Evolutionary conservation across 768 basidiomycete genomes (phyloP), one percentile per base, ranked within the genome.

Genomic region (Serendipita indica): DNA sequence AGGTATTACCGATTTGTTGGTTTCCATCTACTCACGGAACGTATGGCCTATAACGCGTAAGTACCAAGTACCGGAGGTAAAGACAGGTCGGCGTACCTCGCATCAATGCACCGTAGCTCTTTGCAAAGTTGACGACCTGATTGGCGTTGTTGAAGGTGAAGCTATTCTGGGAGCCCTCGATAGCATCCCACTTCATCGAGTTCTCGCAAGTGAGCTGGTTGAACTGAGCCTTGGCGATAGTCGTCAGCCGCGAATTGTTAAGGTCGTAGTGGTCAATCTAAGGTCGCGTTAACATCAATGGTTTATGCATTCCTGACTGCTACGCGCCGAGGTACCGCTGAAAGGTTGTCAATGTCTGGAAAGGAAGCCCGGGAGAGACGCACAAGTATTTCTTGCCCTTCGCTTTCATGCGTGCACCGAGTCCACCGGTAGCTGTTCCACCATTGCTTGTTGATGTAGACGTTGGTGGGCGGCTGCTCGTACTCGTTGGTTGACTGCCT

Each of bases 141-240:
- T 60, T 54, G 3, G 39, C 46, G 22, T 56, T 54, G 27, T 59
- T 54, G 34, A 60, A 60, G 60, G 22, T 60, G 61, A 60, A 62
- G 14, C 18, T 20, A 18, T 41, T 41, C 4, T 39, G 61, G 32
- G 27, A 57, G 7, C 59, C 10, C n/a, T 37, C 35, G n/a, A 37
- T 37, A n/a, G 35, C n/a, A n/a, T 37, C 35, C 35, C 35, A 37
- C 49, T 62, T 62, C 62, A 62, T 43, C 5, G 27, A 30, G 60
- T 62, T 62, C 43, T 63, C 62, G 46, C 61, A 61, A n/a, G 62
- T 63, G n/a, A 63, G 27, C 20, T 34, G 34, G 39, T 45, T 57
- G 32, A 63, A 63, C 22, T 63, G 61, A 22, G 25, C 33, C 58
- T 45, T 25, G 32, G 59, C 30, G 45, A 63, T 39, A 30, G 34